Evolutionary conservation across 768 basidiomycete genomes (phyloP).

Genomic region (Chalciporus piperatus): DNA sequence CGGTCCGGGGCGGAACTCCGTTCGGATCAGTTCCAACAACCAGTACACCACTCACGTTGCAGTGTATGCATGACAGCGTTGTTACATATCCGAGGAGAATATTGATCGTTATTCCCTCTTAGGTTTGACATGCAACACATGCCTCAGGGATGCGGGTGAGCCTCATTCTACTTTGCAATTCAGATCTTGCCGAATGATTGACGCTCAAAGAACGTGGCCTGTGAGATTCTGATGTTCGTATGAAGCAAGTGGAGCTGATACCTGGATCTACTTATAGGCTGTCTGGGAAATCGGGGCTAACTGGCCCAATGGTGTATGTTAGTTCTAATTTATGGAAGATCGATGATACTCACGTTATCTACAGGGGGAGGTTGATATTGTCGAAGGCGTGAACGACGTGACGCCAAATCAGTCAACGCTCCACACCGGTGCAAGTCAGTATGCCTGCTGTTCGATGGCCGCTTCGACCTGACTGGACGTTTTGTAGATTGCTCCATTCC

Average conservation of each 20-base stretch:
- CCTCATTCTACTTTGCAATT: background rate
- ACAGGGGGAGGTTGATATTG: constrained; percentile 32
- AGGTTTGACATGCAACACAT: constrained; percentile 37
- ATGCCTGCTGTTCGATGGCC: background rate
- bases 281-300: constrained; percentile 28
- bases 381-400: constrained; percentile 50
- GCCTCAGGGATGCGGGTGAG: constrained; percentile 36
- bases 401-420: constrained; percentile 51
- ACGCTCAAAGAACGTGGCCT: constrained; percentile 34
- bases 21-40: constrained; percentile 31
- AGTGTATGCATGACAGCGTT: constrained; percentile 21
- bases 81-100: background rate
- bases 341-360: constrained; percentile 1
- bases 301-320: constrained; percentile 27
- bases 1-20: constrained; percentile 36
- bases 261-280: constrained; percentile 19
- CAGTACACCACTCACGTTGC: constrained; percentile 35
- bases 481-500: constrained; percentile 29
- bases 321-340: background rate
- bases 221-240: constrained; percentile 16
- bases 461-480: background rate
- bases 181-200: background rate
- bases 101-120: background rate
- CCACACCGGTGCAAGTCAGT: constrained; percentile 51
- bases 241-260: constrained; percentile 10